Conservation (phyloP, 164 flowering plant genomes). For the Aristolochia californica region DNA sequence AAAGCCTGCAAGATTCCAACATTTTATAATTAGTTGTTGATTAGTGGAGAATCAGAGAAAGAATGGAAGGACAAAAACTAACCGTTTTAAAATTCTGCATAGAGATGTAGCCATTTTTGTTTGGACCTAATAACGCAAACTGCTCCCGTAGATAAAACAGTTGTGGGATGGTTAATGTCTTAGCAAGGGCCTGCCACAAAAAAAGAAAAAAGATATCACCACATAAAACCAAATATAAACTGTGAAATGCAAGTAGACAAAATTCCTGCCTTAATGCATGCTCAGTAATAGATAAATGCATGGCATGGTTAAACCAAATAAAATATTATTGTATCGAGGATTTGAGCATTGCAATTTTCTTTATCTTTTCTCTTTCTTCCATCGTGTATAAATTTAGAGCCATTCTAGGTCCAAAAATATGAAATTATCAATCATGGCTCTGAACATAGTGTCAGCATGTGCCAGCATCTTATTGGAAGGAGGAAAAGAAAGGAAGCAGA, state of each 20-base stretch:
- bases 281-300: too few relatives aligned
- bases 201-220: neutral
- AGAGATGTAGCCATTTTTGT: constrained; percentile 61
- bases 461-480: too few relatives aligned
- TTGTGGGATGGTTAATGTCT: constrained; percentile 64
- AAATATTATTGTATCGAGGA: too few relatives aligned
- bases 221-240: neutral
- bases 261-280: too few relatives aligned
- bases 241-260: neutral
- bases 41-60: neutral
- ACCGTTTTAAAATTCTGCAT: constrained; percentile 78
- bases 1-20: constrained; percentile 43
- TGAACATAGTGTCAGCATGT: too few relatives aligned
- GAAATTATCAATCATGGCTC: too few relatives aligned
- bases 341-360: too few relatives aligned
- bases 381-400: too few relatives aligned
- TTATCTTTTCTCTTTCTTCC: too few relatives aligned
- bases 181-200: constrained; percentile 93
- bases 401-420: too few relatives aligned
- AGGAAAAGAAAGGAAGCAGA: too few relatives aligned
- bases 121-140: constrained; percentile 67
- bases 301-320: too few relatives aligned
- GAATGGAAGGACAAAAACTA: constrained; percentile 13
- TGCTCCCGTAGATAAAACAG: constrained; percentile 76
- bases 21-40: neutral